Evolutionary conservation across 768 basidiomycete genomes (phyloP).

Genomic region (Trichaptum fuscoviolaceum): DNA sequence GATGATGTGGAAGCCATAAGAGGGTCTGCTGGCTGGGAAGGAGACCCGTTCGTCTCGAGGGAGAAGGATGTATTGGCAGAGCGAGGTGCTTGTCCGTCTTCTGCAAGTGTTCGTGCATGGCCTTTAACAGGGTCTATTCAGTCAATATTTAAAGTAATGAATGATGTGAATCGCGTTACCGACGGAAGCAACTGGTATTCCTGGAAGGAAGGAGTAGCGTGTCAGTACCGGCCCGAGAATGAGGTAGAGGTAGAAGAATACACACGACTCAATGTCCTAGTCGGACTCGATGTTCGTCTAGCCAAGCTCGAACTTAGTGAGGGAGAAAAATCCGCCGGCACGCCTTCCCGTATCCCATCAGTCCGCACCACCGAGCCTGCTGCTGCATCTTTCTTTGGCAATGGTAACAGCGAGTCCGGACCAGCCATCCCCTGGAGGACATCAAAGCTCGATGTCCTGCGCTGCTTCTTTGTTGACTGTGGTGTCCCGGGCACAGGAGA

Average conservation of each 20-base stretch:
- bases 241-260: conserved; percentile 20
- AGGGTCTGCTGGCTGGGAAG: conserved; percentile 22
- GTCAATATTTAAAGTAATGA: conserved; percentile 1
- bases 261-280: conserved; percentile 75
- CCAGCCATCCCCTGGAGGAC: conserved; percentile 65
- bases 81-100: conserved; percentile 50
- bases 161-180: conserved; percentile 41
- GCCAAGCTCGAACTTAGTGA: conserved; percentile 32
- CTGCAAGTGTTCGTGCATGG: conserved; percentile 78
- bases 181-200: conserved; percentile 73
- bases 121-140: conserved; percentile 36
- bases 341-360: conserved; percentile 66
- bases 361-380: conserved; percentile 33
- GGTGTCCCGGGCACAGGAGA: conserved; percentile 16
- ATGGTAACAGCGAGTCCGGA: conserved; percentile 67
- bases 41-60: conserved; percentile 30
- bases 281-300: conserved; percentile 66
- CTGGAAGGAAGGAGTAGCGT: conserved; percentile 28
- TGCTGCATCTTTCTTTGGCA: conserved; percentile 52
- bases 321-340: conserved; percentile 53
- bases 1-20: conserved; percentile 27
- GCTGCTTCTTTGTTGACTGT: conserved; percentile 44
- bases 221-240: conserved; percentile 7
- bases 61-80: conserved; percentile 24
- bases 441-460: conserved; percentile 64